Evolutionary conservation across 2,329 filamentous ascomycete genomes (phyloP), one percentile per base, ranked within the genome.

Genomic region (Alternaria brassicicola): DNA sequence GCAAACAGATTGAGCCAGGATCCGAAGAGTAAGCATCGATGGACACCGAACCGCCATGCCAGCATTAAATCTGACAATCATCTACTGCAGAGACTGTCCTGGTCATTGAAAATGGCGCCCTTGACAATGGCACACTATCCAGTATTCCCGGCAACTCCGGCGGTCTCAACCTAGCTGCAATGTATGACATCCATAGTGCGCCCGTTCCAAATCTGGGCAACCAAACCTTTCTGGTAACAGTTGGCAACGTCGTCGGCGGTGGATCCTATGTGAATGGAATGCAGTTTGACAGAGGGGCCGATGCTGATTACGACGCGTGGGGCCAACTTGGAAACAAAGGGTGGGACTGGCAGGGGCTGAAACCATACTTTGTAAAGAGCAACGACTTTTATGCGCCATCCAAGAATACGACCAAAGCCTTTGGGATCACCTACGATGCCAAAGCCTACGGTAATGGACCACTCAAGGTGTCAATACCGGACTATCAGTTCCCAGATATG

Each of bases 201-300:
- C 63, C 68, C 6, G 59, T 64, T 21, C 43, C 51, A 5, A 50
- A 46, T 12, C 63, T 76, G 30, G 63, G 62, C 26, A 68, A 72
- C 49, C 47, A 49, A 36, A 62, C 62, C 0, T 66, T 57, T 46
- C 23, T 31, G 10, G 65, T 60, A n/a, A 41, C 52, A 3, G 55
- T 68, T 12, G 65, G 64, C 4, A 62, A 59, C 36, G 70, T 70
- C 2, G 72, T 78, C 1, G 75, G 76, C 12, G 76, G 76, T 5
- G 69, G 75, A 21, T 67, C 64, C 1, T 66, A 65, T 1, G 65
- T 76, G 36, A 77, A 78, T 59, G 72, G 73, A 12, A 73, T 78
- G 72, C 57, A 65, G 13, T 76, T 72, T 30, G 69, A 74, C 36
- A 64, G 76, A 13, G 76, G 66, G 9, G 61, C 65, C 12, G 57